These are phyloP conservation scores for Diplodia seriata DNA, from an alignment of 2,329 filamentous ascomycete species.

Conservation along the genomic window DNA sequence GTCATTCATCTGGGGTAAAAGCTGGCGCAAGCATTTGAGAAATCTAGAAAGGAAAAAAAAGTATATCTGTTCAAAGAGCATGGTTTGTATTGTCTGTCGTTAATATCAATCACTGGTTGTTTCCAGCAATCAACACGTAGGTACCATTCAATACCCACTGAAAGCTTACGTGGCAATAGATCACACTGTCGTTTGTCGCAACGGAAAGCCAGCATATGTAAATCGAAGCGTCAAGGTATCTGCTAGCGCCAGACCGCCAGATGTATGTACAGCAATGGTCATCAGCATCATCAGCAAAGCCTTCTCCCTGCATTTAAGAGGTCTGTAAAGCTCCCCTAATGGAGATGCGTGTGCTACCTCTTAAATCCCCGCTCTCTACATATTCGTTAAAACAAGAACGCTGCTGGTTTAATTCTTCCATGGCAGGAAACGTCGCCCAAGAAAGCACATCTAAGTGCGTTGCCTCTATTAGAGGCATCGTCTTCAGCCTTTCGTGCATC, in stretches of 20 bases:
- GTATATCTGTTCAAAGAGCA: no score
- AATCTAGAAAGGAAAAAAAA: not conserved
- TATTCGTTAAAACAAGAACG: not conserved
- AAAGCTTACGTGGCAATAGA: not conserved
- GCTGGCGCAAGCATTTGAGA: constrained; percentile 17
- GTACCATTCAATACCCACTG: not conserved
- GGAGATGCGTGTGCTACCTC: not conserved
- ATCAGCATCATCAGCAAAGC: not conserved
- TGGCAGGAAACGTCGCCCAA: not conserved
- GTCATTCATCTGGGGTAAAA: not conserved
- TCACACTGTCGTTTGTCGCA: not conserved
- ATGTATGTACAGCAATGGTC: not conserved
- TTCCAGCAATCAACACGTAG: not conserved
- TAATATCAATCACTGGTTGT: no score
- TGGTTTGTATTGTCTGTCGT: not conserved
- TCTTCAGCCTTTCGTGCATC: not conserved
- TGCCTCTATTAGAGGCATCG: not conserved
- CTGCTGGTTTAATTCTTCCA: not conserved
- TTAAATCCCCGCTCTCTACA: not conserved
- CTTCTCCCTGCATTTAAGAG: not conserved
- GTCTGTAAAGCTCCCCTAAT: not conserved
- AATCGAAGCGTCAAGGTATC: not conserved
- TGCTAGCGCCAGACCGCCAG: not conserved
- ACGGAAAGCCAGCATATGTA: not conserved
- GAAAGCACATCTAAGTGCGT: not conserved